Evolutionary conservation across 2,329 filamentous ascomycete species (phyloP), one percentile per base, ranked within the genome.

Genomic region (Geoglossum cookeanum): DNA sequence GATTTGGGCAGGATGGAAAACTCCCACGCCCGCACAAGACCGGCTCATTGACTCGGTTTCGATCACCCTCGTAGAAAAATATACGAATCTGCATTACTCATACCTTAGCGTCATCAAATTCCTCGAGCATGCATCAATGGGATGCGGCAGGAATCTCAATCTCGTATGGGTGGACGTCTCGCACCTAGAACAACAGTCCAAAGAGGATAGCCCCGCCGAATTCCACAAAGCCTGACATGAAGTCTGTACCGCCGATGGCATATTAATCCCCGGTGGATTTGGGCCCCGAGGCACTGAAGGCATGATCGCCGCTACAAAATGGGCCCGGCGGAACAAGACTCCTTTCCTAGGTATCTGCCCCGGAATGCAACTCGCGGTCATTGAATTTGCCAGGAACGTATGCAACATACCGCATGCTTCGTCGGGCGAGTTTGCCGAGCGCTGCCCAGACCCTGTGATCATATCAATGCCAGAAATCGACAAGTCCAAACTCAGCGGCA

Each of bases 41-140:
- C 79, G 80, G 59, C 74, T 83, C 55, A 76, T 79, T 58, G 83
- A 87, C 48, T 75, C 78, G 0, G 83, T 97, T 58, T 78, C 78
- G 45, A 94, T 98, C 67, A 88, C 81, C 7, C 75, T 98, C 13
- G 90, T 97, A 9, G 92, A 92, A 63, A 97, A 97, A 71, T 98
- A 98, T 69, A 83, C 83, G 27, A 80, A 81, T 56, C 79, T 91
- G 3, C 82, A 89, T 57, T 91, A 97, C 68, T 84, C 87, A 3
- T 97, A 96, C 66, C 77, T 94, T 53, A 85, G 80, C 49, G 83
- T 94, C 47, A 77, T 81, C 68, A 96, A 96, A 72, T 81, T 89
- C 0, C 77, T 97, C 2, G 91, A 97, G 71, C 91, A 97, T 70
- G 81, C 86, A 1, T 83, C 90, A 4, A 96, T 97, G 90, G 80